Evolutionary conservation across 169 alveolate species (phyloP).

Genomic region (Miamiensis avidus): DNA sequence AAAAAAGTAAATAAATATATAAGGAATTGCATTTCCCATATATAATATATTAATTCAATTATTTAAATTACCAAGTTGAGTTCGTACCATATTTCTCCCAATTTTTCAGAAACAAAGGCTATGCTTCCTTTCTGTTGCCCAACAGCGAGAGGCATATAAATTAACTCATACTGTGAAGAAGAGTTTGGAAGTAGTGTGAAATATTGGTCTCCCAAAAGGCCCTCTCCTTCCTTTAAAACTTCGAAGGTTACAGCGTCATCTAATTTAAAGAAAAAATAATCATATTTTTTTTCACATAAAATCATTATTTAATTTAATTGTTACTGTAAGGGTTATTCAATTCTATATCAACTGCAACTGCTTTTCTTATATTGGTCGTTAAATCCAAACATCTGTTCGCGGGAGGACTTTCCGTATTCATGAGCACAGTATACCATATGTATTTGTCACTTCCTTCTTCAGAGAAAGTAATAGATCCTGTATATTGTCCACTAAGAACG

Average conservation of each 20-base stretch:
- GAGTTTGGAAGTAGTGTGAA: constrained; percentile 84
- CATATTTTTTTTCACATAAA: neutral
- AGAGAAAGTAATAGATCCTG: constrained; percentile 83
- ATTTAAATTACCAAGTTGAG: constrained; percentile 61
- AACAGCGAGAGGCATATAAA: constrained; percentile 83
- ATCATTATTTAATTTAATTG: neutral
- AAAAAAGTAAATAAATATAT: too few relatives aligned
- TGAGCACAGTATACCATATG: constrained; percentile 39
- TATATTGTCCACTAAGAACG: constrained; percentile 79
- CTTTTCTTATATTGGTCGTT: constrained; percentile 84
- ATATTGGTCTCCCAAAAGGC: constrained; percentile 87
- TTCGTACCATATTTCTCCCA: constrained; percentile 87
- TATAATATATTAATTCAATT: neutral
- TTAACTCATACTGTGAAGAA: constrained; percentile 81
- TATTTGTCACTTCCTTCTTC: constrained; percentile 23
- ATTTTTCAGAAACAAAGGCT: constrained; percentile 75
- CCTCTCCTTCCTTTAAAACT: constrained; percentile 86
- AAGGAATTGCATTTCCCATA: too few relatives aligned
- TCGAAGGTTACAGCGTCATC: constrained; percentile 83
- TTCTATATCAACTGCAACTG: constrained; percentile 88
- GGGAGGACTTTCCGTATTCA: constrained; percentile 47
- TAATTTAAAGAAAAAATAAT: too few relatives aligned
- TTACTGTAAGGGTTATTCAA: constrained; percentile 84
- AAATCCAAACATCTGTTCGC: constrained; percentile 48
- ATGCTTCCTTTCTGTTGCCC: constrained; percentile 85